A percentile compares a stretch with the other conserved stretches of the same genome.
These are phyloP conservation scores for Phytophthora vignae DNA, from an alignment of 352 stramenopile species.

Conservation along the genomic window DNA sequence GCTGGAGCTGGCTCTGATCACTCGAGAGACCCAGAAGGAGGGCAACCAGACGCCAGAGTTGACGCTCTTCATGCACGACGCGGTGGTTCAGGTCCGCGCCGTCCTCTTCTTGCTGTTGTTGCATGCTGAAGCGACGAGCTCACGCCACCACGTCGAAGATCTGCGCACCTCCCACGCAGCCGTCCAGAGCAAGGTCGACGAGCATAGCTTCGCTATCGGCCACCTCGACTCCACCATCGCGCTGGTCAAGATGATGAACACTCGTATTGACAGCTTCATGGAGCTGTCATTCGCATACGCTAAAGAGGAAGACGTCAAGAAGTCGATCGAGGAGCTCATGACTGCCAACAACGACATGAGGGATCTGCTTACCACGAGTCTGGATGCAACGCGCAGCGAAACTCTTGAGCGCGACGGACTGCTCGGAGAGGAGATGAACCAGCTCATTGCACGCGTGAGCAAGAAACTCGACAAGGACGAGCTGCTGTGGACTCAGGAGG, in stretches of 20 bases:
- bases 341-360: conserved; percentile 51
- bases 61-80: conserved; percentile 44
- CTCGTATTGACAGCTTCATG: conserved; percentile 66
- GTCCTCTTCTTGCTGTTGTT: conserved; percentile 63
- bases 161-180: conserved; percentile 41
- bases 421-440: conserved; percentile 65
- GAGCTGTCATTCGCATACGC: conserved; percentile 72
- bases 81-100: conserved; percentile 68
- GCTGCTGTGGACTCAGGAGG: conserved; percentile 77
- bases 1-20: conserved; percentile 34
- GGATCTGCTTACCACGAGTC: conserved; percentile 52
- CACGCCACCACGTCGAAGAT: conserved; percentile 41
- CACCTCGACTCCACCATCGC: conserved; percentile 62
- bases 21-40: conserved; percentile 28
- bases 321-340: conserved; percentile 71
- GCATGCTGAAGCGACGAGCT: conserved; percentile 49
- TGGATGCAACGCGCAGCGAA: conserved; percentile 56
- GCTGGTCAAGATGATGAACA: conserved; percentile 72
- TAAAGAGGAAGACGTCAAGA: conserved; percentile 80
- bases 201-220: conserved; percentile 56
- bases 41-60: conserved; percentile 33
- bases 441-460: conserved; percentile 68
- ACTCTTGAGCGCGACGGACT: conserved; percentile 57
- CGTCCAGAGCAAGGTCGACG: conserved; percentile 43
- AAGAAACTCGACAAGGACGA: conserved; percentile 85